These are phyloP conservation scores for Nitzschia palea DNA, from an alignment of 108 stramenopile species.

Conservation along the genomic window DNA sequence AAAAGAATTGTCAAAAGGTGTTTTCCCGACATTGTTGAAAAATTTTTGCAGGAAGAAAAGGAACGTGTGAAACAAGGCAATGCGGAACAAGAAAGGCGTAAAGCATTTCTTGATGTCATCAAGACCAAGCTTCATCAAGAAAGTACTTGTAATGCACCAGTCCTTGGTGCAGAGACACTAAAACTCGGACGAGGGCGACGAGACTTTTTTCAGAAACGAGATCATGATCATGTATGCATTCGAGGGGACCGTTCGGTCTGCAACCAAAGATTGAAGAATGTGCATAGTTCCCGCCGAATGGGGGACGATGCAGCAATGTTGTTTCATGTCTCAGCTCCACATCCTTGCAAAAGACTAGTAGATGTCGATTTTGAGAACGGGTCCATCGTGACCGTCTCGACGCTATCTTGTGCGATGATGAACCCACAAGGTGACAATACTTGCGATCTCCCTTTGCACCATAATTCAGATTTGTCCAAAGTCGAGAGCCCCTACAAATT, in stretches of 20 bases:
- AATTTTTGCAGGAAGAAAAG: slow-evolving; percentile 34
- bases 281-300: background rate
- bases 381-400: background rate
- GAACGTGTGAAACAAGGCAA: slow-evolving; percentile 51
- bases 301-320: background rate
- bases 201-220: too few species aligned
- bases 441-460: too few species aligned
- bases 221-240: too few species aligned
- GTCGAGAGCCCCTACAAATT: background rate
- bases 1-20: slow-evolving; percentile 42
- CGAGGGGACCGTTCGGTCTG: too few species aligned
- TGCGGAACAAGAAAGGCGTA: slow-evolving; percentile 51
- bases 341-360: background rate
- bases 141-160: too few species aligned
- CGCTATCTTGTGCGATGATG: too few species aligned
- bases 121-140: background rate
- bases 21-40: slow-evolving; percentile 48
- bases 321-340: background rate
- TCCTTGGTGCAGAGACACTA: background rate
- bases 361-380: background rate
- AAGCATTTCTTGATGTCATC: slow-evolving; percentile 40
- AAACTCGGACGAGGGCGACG: too few species aligned
- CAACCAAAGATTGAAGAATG: too few species aligned
- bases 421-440: too few species aligned
- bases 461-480: background rate